These are phyloP conservation scores for Parafenestella ontariensis DNA, from an alignment of 2,329 filamentous ascomycete genomes.

Conservation along the genomic window DNA sequence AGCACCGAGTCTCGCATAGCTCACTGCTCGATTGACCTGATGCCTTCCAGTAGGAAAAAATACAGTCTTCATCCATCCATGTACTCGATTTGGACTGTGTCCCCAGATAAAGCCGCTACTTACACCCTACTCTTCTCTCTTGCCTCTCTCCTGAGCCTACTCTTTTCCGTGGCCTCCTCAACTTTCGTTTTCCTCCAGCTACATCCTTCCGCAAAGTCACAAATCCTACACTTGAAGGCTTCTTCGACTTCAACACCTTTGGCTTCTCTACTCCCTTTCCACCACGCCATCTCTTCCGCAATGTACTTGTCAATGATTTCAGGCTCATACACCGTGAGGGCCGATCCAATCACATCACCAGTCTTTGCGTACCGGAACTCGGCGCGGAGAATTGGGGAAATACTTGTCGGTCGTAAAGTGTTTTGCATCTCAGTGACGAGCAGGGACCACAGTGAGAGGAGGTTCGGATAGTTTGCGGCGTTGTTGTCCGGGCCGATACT, in stretches of 20 bases:
- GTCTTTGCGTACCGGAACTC: conserved; percentile 60
- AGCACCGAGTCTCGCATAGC: background rate
- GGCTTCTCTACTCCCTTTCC: conserved; percentile 76
- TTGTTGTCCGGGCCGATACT: conserved; percentile 59
- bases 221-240: conserved; percentile 84
- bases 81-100: too few species aligned
- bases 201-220: conserved; percentile 82
- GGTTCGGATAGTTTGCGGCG: conserved; percentile 65
- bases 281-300: conserved; percentile 78
- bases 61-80: too few species aligned
- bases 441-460: conserved; percentile 66
- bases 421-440: conserved; percentile 67
- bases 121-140: conserved; percentile 38
- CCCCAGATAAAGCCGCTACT: background rate
- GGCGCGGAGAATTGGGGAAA: conserved; percentile 61
- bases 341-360: conserved; percentile 63
- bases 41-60: too few species aligned
- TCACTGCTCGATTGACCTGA: too few species aligned
- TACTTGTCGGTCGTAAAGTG: conserved; percentile 58
- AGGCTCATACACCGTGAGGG: conserved; percentile 71
- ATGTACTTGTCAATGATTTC: conserved; percentile 71
- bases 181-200: conserved; percentile 78
- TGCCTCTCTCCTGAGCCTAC: conserved; percentile 27
- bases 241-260: conserved; percentile 82
- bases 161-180: conserved; percentile 60